Evolutionary conservation across 192 early-diverging fungal genomes (phyloP).

Genomic region (Geranomyces michiganensis): DNA sequence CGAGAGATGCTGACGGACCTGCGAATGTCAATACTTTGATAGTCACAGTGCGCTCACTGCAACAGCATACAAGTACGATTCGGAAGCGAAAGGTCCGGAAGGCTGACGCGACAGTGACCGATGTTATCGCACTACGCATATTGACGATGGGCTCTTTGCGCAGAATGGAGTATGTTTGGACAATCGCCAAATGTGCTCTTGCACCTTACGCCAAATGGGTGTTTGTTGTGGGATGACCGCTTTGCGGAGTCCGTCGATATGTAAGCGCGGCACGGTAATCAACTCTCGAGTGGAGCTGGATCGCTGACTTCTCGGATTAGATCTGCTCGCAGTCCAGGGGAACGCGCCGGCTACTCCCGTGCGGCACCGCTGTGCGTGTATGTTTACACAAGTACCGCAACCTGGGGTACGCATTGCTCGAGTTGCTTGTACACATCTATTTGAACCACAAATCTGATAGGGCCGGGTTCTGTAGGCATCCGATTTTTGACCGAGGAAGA

Average conservation of each 20-base stretch:
- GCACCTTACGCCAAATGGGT: background rate
- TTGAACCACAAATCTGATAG: background rate
- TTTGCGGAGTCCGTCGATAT: background rate
- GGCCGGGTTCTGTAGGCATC: background rate
- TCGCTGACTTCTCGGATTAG: too few relatives aligned
- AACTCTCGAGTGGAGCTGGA: too few relatives aligned
- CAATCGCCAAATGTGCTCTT: slow-evolving; percentile 5
- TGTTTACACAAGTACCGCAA: background rate
- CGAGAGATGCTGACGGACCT: too few relatives aligned
- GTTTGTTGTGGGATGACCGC: slow-evolving; percentile 3
- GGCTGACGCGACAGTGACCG: background rate
- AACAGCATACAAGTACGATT: slow-evolving; percentile 3
- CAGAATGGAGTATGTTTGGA: slow-evolving; percentile 22
- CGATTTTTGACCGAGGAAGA: slow-evolving; percentile 38
- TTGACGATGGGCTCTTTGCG: too few relatives aligned
- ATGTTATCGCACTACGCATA: too few relatives aligned
- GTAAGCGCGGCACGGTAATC: background rate
- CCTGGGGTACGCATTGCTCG: background rate
- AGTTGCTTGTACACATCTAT: background rate
- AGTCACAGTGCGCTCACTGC: slow-evolving; percentile 5
- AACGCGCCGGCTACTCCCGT: slow-evolving; percentile 16
- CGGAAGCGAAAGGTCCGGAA: background rate
- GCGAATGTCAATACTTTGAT: background rate
- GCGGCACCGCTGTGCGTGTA: slow-evolving; percentile 24
- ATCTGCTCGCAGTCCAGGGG: background rate